Base-by-base conservation (phyloP, 345 rosid genomes). In the Salix exigua region DNA sequence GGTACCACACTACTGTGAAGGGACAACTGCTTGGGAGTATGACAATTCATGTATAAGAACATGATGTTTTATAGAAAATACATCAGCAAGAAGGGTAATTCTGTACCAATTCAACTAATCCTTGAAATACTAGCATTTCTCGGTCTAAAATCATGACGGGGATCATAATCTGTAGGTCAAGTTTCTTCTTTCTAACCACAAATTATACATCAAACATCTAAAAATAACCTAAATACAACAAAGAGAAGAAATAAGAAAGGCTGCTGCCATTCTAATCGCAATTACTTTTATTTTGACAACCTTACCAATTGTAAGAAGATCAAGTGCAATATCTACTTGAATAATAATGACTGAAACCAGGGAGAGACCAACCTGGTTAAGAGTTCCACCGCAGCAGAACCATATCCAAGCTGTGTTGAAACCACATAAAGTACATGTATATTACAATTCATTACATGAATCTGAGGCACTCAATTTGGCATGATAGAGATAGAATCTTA, bases 331-430 rank as follows among this genome's bases (percentile, higher is more conserved):
- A 73, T 75, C 71, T 48, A 2, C 12, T 35, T 18, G 18, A 33
- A 7, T 61, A 19, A 51, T 37, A 76, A 62, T 62, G 58, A 53
- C 31, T 68, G 42, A 65, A 50, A 66, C n/a, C 70, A 46, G 46
- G 75, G 44, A 75, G 69, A 73, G 69, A 61, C 72, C 65, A 86
- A 96, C 99, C 99, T 92, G 48, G 93, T 76, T 70, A 96, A 85
- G 77, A 92, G 91, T 67, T 92, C 94, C 79, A 96, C 96, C 18
- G 99, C 97, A 78, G 88, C 85, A 82, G 98, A 93, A 73, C 98
- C 99, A 82, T 96, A 96, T 75, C 99, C 99, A 89, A 88, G 93
- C 99, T 96, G 89, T 58, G 26, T 58, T 10, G 28, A 58, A 58
- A 58, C 23, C 28, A 58, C 19, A 75, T 12, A 35, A 66, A 68